Conservation (phyloP, 768 basidiomycete species). For the Asterophora parasitica region DNA sequence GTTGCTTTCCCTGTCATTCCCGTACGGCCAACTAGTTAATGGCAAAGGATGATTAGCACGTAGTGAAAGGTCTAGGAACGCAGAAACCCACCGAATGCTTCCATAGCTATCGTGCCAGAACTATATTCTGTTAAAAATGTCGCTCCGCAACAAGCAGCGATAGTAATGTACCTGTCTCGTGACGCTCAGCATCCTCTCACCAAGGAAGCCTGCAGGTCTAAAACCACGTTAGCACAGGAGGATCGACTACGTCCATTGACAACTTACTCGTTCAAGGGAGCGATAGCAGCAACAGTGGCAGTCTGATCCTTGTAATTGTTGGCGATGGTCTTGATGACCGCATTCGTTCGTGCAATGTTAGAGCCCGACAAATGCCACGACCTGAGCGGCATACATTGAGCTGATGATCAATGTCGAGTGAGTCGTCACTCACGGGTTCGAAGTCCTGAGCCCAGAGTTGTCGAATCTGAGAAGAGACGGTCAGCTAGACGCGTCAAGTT, state of each 20-base stretch:
- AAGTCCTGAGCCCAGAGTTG: conserved; percentile 67
- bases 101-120: conserved; percentile 75
- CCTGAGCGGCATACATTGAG: conserved; percentile 21
- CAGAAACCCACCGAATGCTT: conserved; percentile 52
- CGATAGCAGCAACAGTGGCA: conserved; percentile 60
- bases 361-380: conserved; percentile 63
- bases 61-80: neutral
- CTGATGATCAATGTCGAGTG: conserved; percentile 1
- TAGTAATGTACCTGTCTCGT: conserved; percentile 35
- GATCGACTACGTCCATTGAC: neutral
- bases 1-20: conserved; percentile 47
- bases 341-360: conserved; percentile 64
- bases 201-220: conserved; percentile 72
- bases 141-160: neutral
- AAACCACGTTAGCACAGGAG: neutral
- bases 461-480: conserved; percentile 51
- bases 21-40: conserved; percentile 29
- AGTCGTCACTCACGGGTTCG: conserved; percentile 41
- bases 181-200: conserved; percentile 43
- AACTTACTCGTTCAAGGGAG: conserved; percentile 73
- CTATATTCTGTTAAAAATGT: conserved; percentile 24
- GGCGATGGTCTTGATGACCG: conserved; percentile 59
- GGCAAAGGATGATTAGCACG: conserved; percentile 8
- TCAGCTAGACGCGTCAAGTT: conserved; percentile 1
- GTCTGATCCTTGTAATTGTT: conserved; percentile 51